A percentile compares a stretch with the other conserved stretches of the same genome.
These are phyloP conservation scores for Atkinsonella hypoxylon DNA, from an alignment of 2,329 filamentous ascomycete species.

Conservation along the genomic window DNA sequence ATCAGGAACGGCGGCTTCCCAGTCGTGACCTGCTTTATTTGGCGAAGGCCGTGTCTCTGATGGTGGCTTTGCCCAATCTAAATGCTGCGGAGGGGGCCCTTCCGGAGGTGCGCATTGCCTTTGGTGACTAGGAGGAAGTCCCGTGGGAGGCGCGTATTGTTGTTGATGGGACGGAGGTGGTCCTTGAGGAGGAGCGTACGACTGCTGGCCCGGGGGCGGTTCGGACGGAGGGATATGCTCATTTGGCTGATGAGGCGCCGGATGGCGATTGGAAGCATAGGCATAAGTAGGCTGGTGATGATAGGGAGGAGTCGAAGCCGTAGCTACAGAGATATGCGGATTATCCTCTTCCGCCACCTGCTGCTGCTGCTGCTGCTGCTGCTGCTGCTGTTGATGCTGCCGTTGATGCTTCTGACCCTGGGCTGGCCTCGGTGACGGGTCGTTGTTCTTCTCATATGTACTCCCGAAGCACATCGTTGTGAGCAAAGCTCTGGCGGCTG, in stretches of 20 bases:
- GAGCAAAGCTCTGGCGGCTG: not conserved
- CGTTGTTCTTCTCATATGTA: conserved; percentile 27
- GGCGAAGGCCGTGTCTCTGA: conserved; percentile 21
- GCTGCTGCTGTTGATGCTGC: conserved; percentile 13
- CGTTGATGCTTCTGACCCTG: conserved; percentile 18
- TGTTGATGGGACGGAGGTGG: conserved; percentile 17
- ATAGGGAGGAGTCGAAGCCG: conserved; percentile 12
- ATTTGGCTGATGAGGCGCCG: conserved; percentile 14
- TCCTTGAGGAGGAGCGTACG: conserved; percentile 15
- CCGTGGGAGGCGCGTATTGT: conserved; percentile 22
- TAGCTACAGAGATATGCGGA: conserved; percentile 1
- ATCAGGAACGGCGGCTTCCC: conserved; percentile 60
- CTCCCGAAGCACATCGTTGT: conserved; percentile 37
- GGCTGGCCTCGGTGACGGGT: conserved; percentile 28
- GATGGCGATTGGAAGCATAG: conserved; percentile 16
- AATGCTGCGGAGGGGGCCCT: conserved; percentile 17
- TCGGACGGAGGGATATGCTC: too few species aligned
- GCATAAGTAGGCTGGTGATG: conserved; percentile 12
- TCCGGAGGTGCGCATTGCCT: conserved; percentile 16
- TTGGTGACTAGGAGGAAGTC: conserved; percentile 14
- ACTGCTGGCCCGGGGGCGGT: not conserved
- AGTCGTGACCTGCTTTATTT: conserved; percentile 44
- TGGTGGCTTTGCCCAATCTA: conserved; percentile 23
- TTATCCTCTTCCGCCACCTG: conserved; percentile 13
- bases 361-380: conserved; percentile 14